phyloP scores from a whole-genome alignment of 805 yeast species.

The Cyberlindnera xylosilytica region DNA sequence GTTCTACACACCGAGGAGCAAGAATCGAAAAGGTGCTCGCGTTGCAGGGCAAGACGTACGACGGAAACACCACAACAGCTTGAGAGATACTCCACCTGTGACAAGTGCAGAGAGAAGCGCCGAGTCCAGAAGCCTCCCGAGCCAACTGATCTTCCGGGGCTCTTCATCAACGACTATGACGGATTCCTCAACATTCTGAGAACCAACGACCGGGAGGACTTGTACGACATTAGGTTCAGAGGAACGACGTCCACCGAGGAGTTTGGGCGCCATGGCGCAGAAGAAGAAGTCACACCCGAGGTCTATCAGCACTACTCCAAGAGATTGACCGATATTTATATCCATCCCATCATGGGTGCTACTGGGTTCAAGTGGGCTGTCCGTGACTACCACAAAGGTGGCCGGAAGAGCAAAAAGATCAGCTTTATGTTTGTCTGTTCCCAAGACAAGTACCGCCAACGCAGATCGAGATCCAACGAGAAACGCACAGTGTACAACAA shows the following conservation, averaged over 20 bases:
- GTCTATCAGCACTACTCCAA: slow-evolving; percentile 35
- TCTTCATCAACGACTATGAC: slow-evolving; percentile 30
- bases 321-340: slow-evolving; percentile 33
- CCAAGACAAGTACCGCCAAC: slow-evolving; percentile 40
- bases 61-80: slow-evolving; percentile 33
- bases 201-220: slow-evolving; percentile 33
- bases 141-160: slow-evolving; percentile 21
- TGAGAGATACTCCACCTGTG: slow-evolving; percentile 40
- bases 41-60: slow-evolving; percentile 40
- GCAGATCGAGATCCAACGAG: slow-evolving; percentile 39
- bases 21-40: slow-evolving; percentile 40
- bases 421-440: slow-evolving; percentile 45
- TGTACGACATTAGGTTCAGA: slow-evolving; percentile 34
- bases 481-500: slow-evolving; percentile 37
- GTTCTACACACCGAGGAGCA: too few species aligned
- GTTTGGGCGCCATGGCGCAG: slow-evolving; percentile 33
- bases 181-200: slow-evolving; percentile 34
- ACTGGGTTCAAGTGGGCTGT: slow-evolving; percentile 44
- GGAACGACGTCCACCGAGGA: slow-evolving; percentile 30
- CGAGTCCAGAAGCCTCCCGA: slow-evolving; percentile 28
- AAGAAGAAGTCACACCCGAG: slow-evolving; percentile 29
- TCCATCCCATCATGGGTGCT: slow-evolving; percentile 37
- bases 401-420: slow-evolving; percentile 37
- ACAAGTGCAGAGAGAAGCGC: slow-evolving; percentile 37
- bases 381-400: slow-evolving; percentile 44